A percentile compares a stretch with the other conserved stretches of the same genome.
Conservation (phyloP, 2,329 filamentous ascomycete genomes). For the Endoconidiophora laricicola region DNA sequence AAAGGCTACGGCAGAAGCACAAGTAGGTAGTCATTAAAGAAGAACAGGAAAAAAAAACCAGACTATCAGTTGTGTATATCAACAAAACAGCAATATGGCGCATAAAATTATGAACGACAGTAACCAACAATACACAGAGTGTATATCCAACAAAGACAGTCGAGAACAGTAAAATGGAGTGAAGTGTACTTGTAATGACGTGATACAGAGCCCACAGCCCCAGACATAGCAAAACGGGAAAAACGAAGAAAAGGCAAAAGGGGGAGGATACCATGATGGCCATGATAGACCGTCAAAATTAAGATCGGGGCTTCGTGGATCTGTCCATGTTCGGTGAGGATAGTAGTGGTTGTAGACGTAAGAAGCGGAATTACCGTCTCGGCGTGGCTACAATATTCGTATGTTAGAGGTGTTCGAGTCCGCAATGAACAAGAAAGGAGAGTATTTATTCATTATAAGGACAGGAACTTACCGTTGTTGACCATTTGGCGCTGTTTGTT, state of each 20-base stretch:
- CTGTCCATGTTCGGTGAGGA: too few species aligned
- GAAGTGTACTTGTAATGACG: constrained; percentile 5
- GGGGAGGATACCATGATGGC: background rate
- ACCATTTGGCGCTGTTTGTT: constrained; percentile 65
- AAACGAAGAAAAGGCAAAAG: constrained; percentile 2
- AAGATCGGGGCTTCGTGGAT: too few species aligned
- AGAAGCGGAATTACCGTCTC: constrained; percentile 10
- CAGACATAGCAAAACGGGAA: background rate
- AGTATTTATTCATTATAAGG: background rate
- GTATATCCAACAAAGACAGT: constrained; percentile 5
- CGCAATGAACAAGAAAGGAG: background rate
- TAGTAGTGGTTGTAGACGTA: constrained; percentile 1
- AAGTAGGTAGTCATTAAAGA: background rate
- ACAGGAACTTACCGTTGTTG: constrained; percentile 23
- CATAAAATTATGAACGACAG: constrained; percentile 5
- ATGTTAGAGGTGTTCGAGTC: background rate
- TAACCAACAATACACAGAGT: constrained; percentile 5
- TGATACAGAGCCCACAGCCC: constrained; percentile 4
- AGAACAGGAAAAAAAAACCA: constrained; percentile 1
- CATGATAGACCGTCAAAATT: too few species aligned
- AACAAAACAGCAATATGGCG: constrained; percentile 1
- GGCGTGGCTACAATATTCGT: constrained; percentile 9
- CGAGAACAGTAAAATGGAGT: background rate
- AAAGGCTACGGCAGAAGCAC: constrained; percentile 1
- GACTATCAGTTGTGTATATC: background rate